These are phyloP conservation scores for Talaromyces sp. DNA, from an alignment of 2,329 filamentous ascomycete species.

Conservation along the genomic window DNA sequence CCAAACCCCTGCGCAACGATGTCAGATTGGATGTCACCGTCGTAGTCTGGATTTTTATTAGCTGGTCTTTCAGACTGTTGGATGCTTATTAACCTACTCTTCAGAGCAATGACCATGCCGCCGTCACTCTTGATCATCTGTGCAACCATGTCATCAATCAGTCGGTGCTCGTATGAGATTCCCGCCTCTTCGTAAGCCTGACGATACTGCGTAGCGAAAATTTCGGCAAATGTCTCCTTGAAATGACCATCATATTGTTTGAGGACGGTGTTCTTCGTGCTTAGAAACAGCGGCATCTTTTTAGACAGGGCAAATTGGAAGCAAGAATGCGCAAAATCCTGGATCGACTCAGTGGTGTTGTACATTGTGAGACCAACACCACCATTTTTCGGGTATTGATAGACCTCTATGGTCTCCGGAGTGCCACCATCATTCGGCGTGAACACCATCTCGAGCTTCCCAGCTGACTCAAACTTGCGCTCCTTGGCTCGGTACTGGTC, in stretches of 20 bases:
- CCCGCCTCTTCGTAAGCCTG: slow-evolving; percentile 80
- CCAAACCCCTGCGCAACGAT: slow-evolving; percentile 98
- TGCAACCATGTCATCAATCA: slow-evolving; percentile 99
- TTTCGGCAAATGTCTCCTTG: slow-evolving; percentile 98
- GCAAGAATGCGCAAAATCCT: slow-evolving; percentile 87
- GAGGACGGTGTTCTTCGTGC: slow-evolving; percentile 99
- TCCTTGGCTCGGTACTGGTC: slow-evolving; percentile 99
- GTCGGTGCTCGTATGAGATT: slow-evolving; percentile 98
- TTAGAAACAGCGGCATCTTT: slow-evolving; percentile 93
- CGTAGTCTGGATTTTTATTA: slow-evolving; percentile 65
- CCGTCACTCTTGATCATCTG: slow-evolving; percentile 99
- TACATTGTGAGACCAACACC: slow-evolving; percentile 93
- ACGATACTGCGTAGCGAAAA: slow-evolving; percentile 84
- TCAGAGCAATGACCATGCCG: slow-evolving; percentile 94
- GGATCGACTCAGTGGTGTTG: slow-evolving; percentile 94
- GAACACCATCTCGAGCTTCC: slow-evolving; percentile 91
- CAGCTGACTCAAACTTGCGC: slow-evolving; percentile 70
- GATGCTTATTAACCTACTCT: slow-evolving; percentile 39
- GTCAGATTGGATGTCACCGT: slow-evolving; percentile 97
- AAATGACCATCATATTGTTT: slow-evolving; percentile 98
- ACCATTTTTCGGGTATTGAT: slow-evolving; percentile 69
- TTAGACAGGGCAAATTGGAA: slow-evolving; percentile 93
- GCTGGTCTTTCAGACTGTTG: slow-evolving; percentile 1
- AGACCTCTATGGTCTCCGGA: slow-evolving; percentile 83
- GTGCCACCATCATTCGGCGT: slow-evolving; percentile 67